Conservation (phyloP, 2,329 filamentous ascomycete species). For the Alternaria metachromatica region DNA sequence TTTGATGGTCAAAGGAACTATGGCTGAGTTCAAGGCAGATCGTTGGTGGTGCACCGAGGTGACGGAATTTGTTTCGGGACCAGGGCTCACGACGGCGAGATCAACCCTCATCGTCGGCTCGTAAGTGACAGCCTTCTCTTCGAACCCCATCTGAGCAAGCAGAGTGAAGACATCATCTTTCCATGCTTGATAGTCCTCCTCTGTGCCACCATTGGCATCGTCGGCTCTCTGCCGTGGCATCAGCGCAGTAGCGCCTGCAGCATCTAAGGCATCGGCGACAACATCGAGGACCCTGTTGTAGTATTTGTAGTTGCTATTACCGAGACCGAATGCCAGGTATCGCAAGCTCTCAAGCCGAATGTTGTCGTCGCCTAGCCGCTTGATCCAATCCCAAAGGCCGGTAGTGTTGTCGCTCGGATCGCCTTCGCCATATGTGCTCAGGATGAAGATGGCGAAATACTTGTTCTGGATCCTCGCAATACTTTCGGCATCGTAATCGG, state of each 20-base stretch:
- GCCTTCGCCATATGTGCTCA: slow-evolving; percentile 50
- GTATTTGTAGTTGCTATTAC: slow-evolving; percentile 58
- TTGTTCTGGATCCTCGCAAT: slow-evolving; percentile 39
- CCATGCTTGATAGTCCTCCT: slow-evolving; percentile 54
- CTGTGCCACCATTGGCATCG: slow-evolving; percentile 52
- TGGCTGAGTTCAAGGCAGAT: slow-evolving; percentile 38
- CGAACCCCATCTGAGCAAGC: slow-evolving; percentile 42
- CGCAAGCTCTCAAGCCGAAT: slow-evolving; percentile 36
- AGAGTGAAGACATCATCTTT: slow-evolving; percentile 47
- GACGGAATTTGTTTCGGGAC: slow-evolving; percentile 15
- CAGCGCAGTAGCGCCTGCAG: slow-evolving; percentile 42
- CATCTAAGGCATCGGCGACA: slow-evolving; percentile 40
- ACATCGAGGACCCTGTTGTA: slow-evolving; percentile 54
- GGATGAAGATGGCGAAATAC: slow-evolving; percentile 45
- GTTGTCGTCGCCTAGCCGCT: slow-evolving; percentile 29
- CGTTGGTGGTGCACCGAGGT: slow-evolving; percentile 40
- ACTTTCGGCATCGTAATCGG: slow-evolving; percentile 55
- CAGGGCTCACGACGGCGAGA: slow-evolving; percentile 17
- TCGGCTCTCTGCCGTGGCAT: slow-evolving; percentile 48
- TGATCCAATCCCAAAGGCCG: slow-evolving; percentile 46
- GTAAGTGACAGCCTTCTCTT: slow-evolving; percentile 45
- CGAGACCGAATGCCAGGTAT: slow-evolving; percentile 54
- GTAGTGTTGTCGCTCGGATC: slow-evolving; percentile 50
- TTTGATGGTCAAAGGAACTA: slow-evolving; percentile 41
- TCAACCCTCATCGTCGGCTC: slow-evolving; percentile 39